phyloP scores from a whole-genome alignment of 2,329 filamentous ascomycete genomes.

The Fusarium ambrosium region DNA sequence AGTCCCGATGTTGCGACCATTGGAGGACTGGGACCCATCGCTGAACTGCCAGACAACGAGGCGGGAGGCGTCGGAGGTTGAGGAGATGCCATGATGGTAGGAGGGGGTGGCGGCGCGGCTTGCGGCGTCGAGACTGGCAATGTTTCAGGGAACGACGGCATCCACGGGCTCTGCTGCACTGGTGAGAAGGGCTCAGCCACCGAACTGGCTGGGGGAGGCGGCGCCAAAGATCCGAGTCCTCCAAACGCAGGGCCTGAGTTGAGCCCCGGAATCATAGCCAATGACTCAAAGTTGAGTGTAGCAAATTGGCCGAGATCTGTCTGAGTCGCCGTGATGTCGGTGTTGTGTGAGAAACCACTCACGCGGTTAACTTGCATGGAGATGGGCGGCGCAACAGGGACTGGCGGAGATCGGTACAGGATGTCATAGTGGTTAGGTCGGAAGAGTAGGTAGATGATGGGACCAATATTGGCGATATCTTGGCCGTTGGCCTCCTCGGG shows the following conservation, averaged over 20 bases:
- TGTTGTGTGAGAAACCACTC: slow-evolving; percentile 60
- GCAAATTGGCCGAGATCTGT: slow-evolving; percentile 57
- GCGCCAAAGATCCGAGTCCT: slow-evolving; percentile 52
- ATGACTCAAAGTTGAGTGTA: slow-evolving; percentile 57
- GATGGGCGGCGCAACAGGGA: slow-evolving; percentile 47
- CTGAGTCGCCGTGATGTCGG: slow-evolving; percentile 58
- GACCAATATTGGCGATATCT: slow-evolving; percentile 59
- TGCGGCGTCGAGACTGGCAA: slow-evolving; percentile 40
- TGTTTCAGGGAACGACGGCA: slow-evolving; percentile 49
- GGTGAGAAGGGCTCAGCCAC: slow-evolving; percentile 51
- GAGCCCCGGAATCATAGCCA: slow-evolving; percentile 65
- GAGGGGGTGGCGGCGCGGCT: slow-evolving; percentile 41
- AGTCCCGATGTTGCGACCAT: slow-evolving; percentile 39
- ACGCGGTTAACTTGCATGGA: slow-evolving; percentile 68
- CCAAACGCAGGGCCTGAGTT: slow-evolving; percentile 30
- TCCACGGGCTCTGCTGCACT: slow-evolving; percentile 55
- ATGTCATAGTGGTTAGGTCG: slow-evolving; percentile 93
- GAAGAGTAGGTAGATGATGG: slow-evolving; percentile 72
- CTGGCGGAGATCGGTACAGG: slow-evolving; percentile 73
- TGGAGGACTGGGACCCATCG: slow-evolving; percentile 32
- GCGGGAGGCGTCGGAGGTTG: slow-evolving; percentile 49
- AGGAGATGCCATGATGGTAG: slow-evolving; percentile 50
- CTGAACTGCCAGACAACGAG: slow-evolving; percentile 47
- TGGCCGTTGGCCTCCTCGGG: slow-evolving; percentile 66
- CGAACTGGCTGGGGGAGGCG: slow-evolving; percentile 49